Conservation (phyloP, 176 grass and related monocot genomes). For the Calamus simplicifolius region DNA sequence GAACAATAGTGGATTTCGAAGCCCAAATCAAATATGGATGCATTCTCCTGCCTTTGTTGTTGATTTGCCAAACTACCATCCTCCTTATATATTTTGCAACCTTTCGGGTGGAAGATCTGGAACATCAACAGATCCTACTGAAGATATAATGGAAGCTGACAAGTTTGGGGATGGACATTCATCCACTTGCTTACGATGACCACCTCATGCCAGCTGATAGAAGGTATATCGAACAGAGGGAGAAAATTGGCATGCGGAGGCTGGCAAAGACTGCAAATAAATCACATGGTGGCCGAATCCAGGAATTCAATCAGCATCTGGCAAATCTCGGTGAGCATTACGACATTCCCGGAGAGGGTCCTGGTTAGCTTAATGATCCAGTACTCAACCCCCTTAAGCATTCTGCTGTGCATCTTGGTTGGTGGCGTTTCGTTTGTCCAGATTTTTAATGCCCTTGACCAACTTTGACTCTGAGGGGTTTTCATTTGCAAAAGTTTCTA, state of each 20-base stretch:
- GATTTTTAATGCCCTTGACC: too few relatives aligned
- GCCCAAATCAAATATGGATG: too few relatives aligned
- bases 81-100: too few relatives aligned
- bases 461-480: too few relatives aligned
- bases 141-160: slow-evolving; percentile 31
- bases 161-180: slow-evolving; percentile 31
- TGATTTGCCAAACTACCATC: too few relatives aligned
- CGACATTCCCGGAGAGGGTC: slow-evolving; percentile 89
- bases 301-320: slow-evolving; percentile 77
- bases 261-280: slow-evolving; percentile 72
- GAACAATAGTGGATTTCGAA: too few relatives aligned
- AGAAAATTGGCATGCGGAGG: slow-evolving; percentile 53
- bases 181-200: slow-evolving; percentile 23
- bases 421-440: too few relatives aligned
- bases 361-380: slow-evolving; percentile 32
- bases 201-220: slow-evolving; percentile 67
- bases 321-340: slow-evolving; percentile 95
- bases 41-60: too few relatives aligned
- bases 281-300: slow-evolving; percentile 70
- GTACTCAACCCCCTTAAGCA: too few relatives aligned
- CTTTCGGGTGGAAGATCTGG: slow-evolving; percentile 42
- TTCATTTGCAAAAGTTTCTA: too few relatives aligned
- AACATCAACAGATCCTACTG: slow-evolving; percentile 26
- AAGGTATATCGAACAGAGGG: slow-evolving; percentile 75
- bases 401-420: too few relatives aligned